Conservation (phyloP, 2,329 filamentous ascomycete species). For the Fusarium xyrophilum region DNA sequence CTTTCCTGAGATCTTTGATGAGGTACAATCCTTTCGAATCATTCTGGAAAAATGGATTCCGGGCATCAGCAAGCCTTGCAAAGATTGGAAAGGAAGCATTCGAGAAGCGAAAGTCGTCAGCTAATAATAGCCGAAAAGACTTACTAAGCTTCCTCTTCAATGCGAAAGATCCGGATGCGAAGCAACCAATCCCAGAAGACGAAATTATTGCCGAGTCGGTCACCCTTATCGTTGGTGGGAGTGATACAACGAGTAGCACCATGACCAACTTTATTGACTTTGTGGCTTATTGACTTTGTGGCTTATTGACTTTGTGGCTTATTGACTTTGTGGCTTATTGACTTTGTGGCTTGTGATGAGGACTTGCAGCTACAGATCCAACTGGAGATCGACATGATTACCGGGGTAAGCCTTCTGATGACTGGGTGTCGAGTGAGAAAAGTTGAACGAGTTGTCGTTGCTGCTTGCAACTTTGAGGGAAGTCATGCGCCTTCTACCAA, state of each 20-base stretch:
- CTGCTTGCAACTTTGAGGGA: not conserved
- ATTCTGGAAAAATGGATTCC: not conserved
- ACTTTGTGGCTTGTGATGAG: not conserved
- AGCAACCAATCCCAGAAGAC: not conserved
- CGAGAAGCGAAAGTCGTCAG: not conserved
- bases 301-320: no score
- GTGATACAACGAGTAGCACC: not conserved
- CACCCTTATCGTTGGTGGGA: not conserved
- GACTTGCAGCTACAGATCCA: not conserved
- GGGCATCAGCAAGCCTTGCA: not conserved
- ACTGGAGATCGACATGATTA: not conserved
- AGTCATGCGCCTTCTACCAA: not conserved
- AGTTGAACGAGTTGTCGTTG: rapidly evolving
- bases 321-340: no score
- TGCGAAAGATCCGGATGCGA: not conserved
- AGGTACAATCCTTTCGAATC: not conserved
- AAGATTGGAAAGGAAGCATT: not conserved
- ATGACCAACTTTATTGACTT: not conserved
- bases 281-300: no score
- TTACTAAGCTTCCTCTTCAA: not conserved
- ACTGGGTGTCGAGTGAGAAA: not conserved
- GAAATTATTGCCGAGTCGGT: not conserved
- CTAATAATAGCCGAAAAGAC: not conserved
- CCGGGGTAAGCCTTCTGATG: not conserved
- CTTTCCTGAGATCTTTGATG: not conserved